Evolutionary conservation across 1,284 basidiomycete species (phyloP).

Genomic region (Trametes polyzona): DNA sequence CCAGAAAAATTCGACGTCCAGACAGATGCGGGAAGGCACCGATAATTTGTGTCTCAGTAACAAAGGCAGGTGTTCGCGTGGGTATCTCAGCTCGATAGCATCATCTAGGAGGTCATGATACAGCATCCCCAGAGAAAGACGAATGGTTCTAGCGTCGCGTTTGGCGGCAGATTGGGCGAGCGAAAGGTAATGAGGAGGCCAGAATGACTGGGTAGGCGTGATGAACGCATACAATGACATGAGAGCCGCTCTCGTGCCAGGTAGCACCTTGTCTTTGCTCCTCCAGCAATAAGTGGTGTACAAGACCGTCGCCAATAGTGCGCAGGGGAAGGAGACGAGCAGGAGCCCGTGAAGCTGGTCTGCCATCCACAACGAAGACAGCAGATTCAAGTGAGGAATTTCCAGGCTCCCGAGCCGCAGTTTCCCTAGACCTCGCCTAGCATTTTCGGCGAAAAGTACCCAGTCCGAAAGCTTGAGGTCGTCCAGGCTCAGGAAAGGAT

Average conservation of each 20-base stretch:
- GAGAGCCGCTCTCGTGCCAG: constrained; percentile 26
- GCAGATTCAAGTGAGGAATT: neutral
- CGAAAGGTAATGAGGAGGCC: constrained; percentile 39
- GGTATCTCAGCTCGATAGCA: constrained; percentile 36
- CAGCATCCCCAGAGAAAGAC: constrained; percentile 24
- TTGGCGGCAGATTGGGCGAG: constrained; percentile 29
- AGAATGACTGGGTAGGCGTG: constrained; percentile 40
- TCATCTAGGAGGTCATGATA: constrained; percentile 32
- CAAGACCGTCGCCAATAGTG: neutral
- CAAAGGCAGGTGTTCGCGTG: constrained; percentile 32
- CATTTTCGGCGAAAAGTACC: neutral
- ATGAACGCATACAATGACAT: constrained; percentile 38
- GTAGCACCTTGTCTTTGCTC: neutral
- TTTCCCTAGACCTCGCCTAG: neutral
- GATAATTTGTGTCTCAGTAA: constrained; percentile 29
- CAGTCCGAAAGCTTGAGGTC: neutral
- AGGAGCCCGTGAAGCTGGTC: neutral
- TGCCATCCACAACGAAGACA: neutral
- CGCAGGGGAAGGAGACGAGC: neutral
- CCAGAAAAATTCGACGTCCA: constrained; percentile 35
- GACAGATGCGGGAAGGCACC: constrained; percentile 27
- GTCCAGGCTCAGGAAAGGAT: neutral
- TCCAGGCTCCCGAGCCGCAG: neutral
- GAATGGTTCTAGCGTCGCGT: neutral
- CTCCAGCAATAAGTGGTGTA: neutral